Conservation (phyloP, 495 filamentous ascomycete genomes). For the Neurospora discreta region DNA sequence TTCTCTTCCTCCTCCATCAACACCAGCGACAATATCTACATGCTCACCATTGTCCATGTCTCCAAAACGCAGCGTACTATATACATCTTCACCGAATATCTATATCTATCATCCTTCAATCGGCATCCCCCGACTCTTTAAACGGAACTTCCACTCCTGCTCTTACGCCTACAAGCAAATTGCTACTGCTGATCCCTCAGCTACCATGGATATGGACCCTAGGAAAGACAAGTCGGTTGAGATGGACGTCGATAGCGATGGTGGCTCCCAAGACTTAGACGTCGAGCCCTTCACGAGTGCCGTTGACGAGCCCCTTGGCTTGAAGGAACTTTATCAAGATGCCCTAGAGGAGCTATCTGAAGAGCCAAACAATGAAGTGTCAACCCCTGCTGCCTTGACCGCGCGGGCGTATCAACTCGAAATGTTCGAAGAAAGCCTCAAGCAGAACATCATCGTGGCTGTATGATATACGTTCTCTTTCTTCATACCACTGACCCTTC, state of each 20-base stretch:
- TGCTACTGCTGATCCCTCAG: not conserved
- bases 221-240: not conserved
- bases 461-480: constrained; percentile 32
- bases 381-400: constrained; percentile 18
- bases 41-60: not conserved
- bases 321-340: not conserved
- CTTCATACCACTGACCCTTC: not conserved
- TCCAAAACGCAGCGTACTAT: not conserved
- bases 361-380: constrained; percentile 1
- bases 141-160: not conserved
- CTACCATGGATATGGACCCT: not conserved
- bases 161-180: not conserved
- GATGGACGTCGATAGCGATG: constrained; percentile 2
- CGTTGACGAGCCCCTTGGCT: not conserved
- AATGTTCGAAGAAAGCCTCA: constrained; percentile 78
- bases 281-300: not conserved
- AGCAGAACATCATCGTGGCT: constrained; percentile 72
- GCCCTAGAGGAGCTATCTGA: not conserved
- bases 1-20: not conserved
- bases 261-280: constrained; percentile 3
- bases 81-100: not conserved
- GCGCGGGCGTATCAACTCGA: constrained; percentile 76
- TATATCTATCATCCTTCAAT: not conserved
- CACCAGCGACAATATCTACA: not conserved
- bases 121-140: not conserved